These are phyloP conservation scores for Alternaria dauci DNA, from an alignment of 2,329 filamentous ascomycete genomes.

Conservation along the genomic window DNA sequence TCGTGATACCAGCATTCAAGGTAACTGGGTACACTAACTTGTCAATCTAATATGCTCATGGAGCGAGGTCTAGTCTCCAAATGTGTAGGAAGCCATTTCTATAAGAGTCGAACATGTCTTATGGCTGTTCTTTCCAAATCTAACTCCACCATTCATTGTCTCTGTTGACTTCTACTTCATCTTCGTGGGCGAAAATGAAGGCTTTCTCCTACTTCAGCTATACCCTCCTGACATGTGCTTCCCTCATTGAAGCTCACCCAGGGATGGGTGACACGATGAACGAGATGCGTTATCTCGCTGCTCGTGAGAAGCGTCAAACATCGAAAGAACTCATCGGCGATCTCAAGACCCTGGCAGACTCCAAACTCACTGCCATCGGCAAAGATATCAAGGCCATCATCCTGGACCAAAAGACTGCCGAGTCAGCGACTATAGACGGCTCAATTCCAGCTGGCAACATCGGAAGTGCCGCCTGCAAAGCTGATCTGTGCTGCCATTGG, in stretches of 20 bases:
- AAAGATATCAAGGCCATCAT: slow-evolving; percentile 49
- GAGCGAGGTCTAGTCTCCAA: slow-evolving; percentile 7
- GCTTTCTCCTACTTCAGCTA: slow-evolving; percentile 26
- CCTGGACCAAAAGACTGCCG: slow-evolving; percentile 34
- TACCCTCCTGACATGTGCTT: slow-evolving; percentile 25
- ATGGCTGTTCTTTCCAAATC: not conserved
- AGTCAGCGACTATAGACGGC: slow-evolving; percentile 30
- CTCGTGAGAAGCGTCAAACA: slow-evolving; percentile 32
- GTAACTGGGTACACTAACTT: not conserved
- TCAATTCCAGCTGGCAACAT: slow-evolving; percentile 40
- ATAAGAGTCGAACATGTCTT: not conserved
- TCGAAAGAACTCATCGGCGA: slow-evolving; percentile 48
- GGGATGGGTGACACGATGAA: slow-evolving; percentile 39
- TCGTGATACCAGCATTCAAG: not conserved
- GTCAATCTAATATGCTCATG: slow-evolving; percentile 16
- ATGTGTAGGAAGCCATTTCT: not conserved
- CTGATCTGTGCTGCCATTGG: slow-evolving; percentile 48
- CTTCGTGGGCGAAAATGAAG: slow-evolving; percentile 12
- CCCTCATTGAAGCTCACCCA: slow-evolving; percentile 34
- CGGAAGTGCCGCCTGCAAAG: slow-evolving; percentile 45
- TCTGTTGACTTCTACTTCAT: not conserved
- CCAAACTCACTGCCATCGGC: slow-evolving; percentile 42
- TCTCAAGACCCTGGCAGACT: slow-evolving; percentile 42
- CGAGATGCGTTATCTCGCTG: slow-evolving; percentile 28
- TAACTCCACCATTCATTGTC: not conserved